Percentiles rank a stretch among this genome's conserved stretches.
Evolutionary conservation across 208 protist genomes (phyloP).

Genomic region (Acanthamoeba culbertsoni): DNA sequence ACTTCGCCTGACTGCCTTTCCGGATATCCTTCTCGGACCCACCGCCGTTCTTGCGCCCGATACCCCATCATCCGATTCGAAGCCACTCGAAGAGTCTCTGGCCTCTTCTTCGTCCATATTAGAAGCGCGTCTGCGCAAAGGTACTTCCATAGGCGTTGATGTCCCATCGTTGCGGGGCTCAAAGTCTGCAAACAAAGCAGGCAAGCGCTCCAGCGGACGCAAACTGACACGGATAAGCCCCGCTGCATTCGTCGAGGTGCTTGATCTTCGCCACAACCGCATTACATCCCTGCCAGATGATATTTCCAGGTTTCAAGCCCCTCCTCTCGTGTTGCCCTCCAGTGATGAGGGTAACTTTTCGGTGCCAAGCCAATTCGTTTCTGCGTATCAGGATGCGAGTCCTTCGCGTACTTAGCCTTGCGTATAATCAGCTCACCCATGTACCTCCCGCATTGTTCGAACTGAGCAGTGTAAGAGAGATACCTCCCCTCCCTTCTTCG

Average conservation of each 20-base stretch:
- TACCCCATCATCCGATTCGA: neutral
- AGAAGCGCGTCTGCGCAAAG: conserved; percentile 18
- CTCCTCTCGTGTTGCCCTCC: too few relatives aligned
- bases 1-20: neutral
- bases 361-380: too few relatives aligned
- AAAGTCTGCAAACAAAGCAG: too few relatives aligned
- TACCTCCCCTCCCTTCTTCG: neutral
- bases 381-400: neutral
- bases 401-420: neutral
- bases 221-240: neutral
- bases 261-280: conserved; percentile 5
- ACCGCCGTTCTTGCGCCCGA: neutral
- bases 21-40: neutral
- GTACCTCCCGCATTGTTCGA: neutral
- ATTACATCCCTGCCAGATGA: neutral
- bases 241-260: neutral
- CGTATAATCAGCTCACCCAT: neutral
- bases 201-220: neutral
- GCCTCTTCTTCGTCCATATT: neutral
- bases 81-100: neutral
- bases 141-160: neutral
- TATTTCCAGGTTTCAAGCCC: neutral
- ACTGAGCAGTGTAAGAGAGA: neutral
- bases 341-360: too few relatives aligned
- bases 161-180: too few relatives aligned